Base-by-base conservation (phyloP, 2,329 filamentous ascomycete genomes). In the Furcasterigmium sp. region DNA sequence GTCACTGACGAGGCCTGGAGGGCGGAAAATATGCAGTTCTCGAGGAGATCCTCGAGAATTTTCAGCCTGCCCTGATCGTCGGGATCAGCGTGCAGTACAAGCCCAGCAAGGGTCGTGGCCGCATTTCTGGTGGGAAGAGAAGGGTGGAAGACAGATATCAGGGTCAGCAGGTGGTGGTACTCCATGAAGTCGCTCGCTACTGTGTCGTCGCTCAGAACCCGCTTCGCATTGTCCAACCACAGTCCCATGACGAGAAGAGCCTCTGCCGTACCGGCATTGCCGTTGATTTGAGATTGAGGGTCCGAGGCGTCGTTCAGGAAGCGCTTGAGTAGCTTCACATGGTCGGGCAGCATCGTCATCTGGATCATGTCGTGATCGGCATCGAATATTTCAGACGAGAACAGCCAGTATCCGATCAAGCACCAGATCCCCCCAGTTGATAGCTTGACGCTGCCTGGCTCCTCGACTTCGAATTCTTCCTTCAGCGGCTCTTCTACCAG, bases 21-120 rank as follows among this genome's bases (percentile, higher is more conserved):
- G 1, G 74, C 69, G 3, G 78, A 70, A 52, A 80, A 84, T 51
- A 78, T 72, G 65, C 80, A 84, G 56, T 83, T 80, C 59, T 84
- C 79, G 11, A 85, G 62, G 11, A 84, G 68, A 53, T 85, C 81
- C 41, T 80, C 75, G 8, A 85, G 69, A 49, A 85, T 84, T 21
- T 72, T 68, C 14, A 85, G 63, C 5, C 80, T 70, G 53, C 76
- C 71, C 3, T 74, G 69, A 46, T 80, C 76, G 20, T 78, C 71
- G 1, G 80, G 78, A 48, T 83, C 73, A 3, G 75, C 67, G 52
- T 84, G 80, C 28, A 81, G 65, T 13, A 80, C 62, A 2, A 60
- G 56, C 8, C 77, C 77, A 3, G 78, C 76, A 11, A 80, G 66
- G 3, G 63, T 59, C 3, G 70, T 77, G 4, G 76, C 70, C 0